These are phyloP conservation scores for Tolypocladium nubicola DNA, from an alignment of 2,329 filamentous ascomycete genomes.

Conservation along the genomic window DNA sequence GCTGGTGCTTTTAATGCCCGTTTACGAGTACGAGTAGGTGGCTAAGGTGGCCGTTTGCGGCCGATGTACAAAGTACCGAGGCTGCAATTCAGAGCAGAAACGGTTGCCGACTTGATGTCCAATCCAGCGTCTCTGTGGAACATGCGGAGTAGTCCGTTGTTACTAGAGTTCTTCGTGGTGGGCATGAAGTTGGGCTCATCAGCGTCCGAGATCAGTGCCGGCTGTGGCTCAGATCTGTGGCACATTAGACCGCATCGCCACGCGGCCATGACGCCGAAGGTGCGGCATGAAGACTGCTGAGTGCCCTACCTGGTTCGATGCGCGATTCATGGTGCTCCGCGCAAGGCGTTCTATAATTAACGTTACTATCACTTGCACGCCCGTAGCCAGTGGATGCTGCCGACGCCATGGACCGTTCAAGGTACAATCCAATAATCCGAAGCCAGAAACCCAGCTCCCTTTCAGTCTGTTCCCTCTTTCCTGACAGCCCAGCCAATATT, in stretches of 20 bases:
- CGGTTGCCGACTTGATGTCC: neutral
- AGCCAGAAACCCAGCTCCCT: too few species aligned
- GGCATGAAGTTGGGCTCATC: too few species aligned
- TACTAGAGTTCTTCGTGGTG: neutral
- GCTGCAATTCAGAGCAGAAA: neutral
- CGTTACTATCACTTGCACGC: neutral
- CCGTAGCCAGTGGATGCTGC: too few species aligned
- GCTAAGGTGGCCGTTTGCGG: neutral
- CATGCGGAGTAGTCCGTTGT: neutral
- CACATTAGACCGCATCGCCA: neutral
- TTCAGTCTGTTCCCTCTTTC: too few species aligned
- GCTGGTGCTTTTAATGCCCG: neutral
- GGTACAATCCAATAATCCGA: too few species aligned
- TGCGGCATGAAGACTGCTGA: neutral
- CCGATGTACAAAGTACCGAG: neutral
- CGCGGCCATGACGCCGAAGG: neutral
- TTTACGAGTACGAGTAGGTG: too few species aligned
- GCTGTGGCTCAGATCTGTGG: constrained; percentile 1
- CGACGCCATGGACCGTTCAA: too few species aligned
- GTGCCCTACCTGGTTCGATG: neutral
- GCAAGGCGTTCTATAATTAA: neutral
- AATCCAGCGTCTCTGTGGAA: neutral
- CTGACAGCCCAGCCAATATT: too few species aligned
- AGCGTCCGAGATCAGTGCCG: neutral
- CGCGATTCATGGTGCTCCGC: neutral